Evolutionary conservation across 768 basidiomycete genomes (phyloP), one percentile per base, ranked within the genome.

Genomic region (Cyclocybe aegerita): DNA sequence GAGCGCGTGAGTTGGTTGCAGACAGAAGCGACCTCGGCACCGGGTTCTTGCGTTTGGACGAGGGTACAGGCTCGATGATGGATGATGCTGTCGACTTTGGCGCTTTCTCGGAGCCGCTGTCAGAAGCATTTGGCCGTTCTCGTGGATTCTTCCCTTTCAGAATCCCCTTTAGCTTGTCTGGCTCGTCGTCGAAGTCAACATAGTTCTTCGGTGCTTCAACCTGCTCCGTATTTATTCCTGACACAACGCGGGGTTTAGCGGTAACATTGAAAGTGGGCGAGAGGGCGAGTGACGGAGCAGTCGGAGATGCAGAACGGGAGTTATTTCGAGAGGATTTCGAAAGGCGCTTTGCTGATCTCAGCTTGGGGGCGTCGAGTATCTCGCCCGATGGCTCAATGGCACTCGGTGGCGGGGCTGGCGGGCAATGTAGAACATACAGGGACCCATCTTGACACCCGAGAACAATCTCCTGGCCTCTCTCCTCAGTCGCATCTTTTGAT

Each of bases 131-230:
- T 9, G 62, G 57, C 40, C 63, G 70, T 12, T 76, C 74, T 51
- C 68, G 81, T 12, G 67, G 71, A 32, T 69, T 68, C 49, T 65
- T 77, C 8, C 79, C 81, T 58, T 83, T 85, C 31, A 93, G 65
- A 61, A 93, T 73, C 33, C 83, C 85, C 61, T 87, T 90, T 53
- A 93, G 72, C 56, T 82, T 85, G 48, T 84, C 85, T 1, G 85
- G 75, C 60, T 93, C 90, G 39, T 90, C 87, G 2, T 92, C 90
- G 49, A 83, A 90, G 61, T 93, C 91, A 1, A 91, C 85, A 59
- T 80, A 85, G 56, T 83, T 89, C 68, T 80, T 89, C 0, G 88
- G 82, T 0, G 90, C 90, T 63, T 91, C 86, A 0, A 80, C 88
- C 52, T 79, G 79, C 52, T 89, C 86, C 7, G 72, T 71, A 7